Percentiles rank a stretch among this genome's conserved stretches.
Conservation (phyloP, 1,139 yeast genomes). For the Hanseniaspora gamundiae region DNA sequence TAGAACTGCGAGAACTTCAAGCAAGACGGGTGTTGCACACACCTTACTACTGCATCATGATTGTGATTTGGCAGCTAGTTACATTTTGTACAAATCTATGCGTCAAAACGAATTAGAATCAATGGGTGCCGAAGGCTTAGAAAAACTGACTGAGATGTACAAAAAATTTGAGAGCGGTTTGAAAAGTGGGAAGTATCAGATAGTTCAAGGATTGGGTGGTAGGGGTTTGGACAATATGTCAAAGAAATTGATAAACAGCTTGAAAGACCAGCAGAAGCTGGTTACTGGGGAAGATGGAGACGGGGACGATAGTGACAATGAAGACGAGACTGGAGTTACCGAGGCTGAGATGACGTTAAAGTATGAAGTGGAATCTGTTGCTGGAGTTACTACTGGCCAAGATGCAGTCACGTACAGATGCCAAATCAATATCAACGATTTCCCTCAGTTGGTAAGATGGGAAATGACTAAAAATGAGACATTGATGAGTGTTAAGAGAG, state of each 20-base stretch:
- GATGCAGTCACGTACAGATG: slow-evolving; percentile 43
- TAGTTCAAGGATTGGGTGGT: slow-evolving; percentile 80
- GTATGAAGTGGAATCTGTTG: slow-evolving; percentile 10
- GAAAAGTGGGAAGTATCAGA: slow-evolving; percentile 56
- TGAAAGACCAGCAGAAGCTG: slow-evolving; percentile 27
- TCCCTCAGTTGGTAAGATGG: slow-evolving; percentile 82
- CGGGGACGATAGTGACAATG: slow-evolving; percentile 11
- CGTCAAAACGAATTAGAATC: slow-evolving; percentile 34
- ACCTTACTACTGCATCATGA: slow-evolving; percentile 60
- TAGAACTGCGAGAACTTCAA: slow-evolving; percentile 90
- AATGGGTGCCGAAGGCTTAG: slow-evolving; percentile 29
- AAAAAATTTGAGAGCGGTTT: slow-evolving; percentile 47
- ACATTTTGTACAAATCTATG: slow-evolving; percentile 55
- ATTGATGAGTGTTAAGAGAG: slow-evolving; percentile 52
- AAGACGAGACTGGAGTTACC: slow-evolving; percentile 16
- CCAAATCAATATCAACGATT: slow-evolving; percentile 65
- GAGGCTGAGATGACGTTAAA: slow-evolving; percentile 9
- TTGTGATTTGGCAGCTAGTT: slow-evolving; percentile 50
- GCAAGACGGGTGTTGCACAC: slow-evolving; percentile 55
- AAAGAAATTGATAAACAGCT: slow-evolving; percentile 39
- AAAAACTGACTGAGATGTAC: slow-evolving; percentile 37
- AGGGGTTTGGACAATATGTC: slow-evolving; percentile 70
- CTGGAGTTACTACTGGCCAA: background rate
- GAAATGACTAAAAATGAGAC: slow-evolving; percentile 61
- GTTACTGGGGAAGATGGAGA: slow-evolving; percentile 20